phyloP scores from a whole-genome alignment of 2,329 filamentous ascomycete species.

The Aspergillus transmontanensis region DNA sequence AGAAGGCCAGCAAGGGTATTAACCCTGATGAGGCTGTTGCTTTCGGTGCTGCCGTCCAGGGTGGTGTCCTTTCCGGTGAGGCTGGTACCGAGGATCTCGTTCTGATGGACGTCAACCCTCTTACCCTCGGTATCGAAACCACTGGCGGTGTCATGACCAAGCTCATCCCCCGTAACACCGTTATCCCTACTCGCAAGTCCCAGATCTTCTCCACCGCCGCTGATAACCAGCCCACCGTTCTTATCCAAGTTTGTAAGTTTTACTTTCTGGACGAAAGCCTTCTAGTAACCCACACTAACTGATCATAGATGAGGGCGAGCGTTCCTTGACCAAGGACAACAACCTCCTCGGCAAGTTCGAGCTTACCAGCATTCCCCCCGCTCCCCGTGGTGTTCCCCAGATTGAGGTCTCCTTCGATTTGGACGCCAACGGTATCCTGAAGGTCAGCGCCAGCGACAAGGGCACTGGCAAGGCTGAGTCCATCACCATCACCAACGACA shows the following conservation, averaged over 20 bases:
- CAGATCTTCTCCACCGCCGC: conserved; percentile 97
- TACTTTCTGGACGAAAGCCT: neutral
- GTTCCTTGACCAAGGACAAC: conserved; percentile 93
- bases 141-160: conserved; percentile 98
- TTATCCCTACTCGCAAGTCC: conserved; percentile 93
- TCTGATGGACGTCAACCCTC: conserved; percentile 95
- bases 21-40: conserved; percentile 99
- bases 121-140: conserved; percentile 96
- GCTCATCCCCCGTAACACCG: conserved; percentile 91
- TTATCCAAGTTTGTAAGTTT: conserved; percentile 79
- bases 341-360: conserved; percentile 98
- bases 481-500: conserved; percentile 99
- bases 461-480: conserved; percentile 96
- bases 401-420: conserved; percentile 98
- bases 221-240: conserved; percentile 92
- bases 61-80: conserved; percentile 90
- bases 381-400: conserved; percentile 93
- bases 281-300: conserved; percentile 21
- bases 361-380: conserved; percentile 91
- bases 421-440: conserved; percentile 97
- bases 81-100: conserved; percentile 77
- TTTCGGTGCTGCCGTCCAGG: conserved; percentile 95
- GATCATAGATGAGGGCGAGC: conserved; percentile 73
- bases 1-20: conserved; percentile 98
- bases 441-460: conserved; percentile 96